phyloP scores from a whole-genome alignment of 2,329 filamentous ascomycete genomes.

The Cadophora sp. region DNA sequence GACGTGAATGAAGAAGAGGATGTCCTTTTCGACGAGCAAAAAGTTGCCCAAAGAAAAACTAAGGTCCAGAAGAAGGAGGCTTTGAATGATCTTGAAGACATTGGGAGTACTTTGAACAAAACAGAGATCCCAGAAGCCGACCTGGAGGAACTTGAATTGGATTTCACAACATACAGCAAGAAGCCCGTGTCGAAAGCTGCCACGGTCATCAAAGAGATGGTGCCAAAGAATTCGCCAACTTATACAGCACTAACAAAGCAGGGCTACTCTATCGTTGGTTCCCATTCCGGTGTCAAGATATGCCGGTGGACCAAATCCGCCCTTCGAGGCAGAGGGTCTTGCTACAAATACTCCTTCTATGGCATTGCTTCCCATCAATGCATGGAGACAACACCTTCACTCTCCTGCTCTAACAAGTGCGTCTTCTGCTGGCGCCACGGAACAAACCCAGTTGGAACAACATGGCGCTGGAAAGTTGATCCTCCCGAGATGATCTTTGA shows the following conservation, averaged over 20 bases:
- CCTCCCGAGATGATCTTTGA: constrained; percentile 88
- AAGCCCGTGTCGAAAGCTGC: constrained; percentile 51
- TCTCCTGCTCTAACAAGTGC: constrained; percentile 97
- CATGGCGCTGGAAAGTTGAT: constrained; percentile 96
- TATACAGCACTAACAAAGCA: constrained; percentile 92
- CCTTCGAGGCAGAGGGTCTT: constrained; percentile 88
- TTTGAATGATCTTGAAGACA: constrained; percentile 84
- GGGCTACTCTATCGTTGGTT: constrained; percentile 93
- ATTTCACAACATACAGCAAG: constrained; percentile 80
- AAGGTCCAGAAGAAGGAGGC: constrained; percentile 53
- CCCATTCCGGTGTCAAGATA: constrained; percentile 95
- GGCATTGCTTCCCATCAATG: constrained; percentile 96
- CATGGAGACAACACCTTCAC: constrained; percentile 96
- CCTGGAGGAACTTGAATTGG: constrained; percentile 67
- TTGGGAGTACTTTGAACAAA: constrained; percentile 69
- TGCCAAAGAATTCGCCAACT: constrained; percentile 87
- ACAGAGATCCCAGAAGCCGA: constrained; percentile 43
- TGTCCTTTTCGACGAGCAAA: constrained; percentile 56
- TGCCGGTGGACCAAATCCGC: constrained; percentile 99
- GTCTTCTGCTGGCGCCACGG: constrained; percentile 99
- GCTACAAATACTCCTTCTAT: constrained; percentile 98
- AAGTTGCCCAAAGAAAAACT: constrained; percentile 49
- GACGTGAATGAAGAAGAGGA: constrained; percentile 66
- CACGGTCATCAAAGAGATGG: constrained; percentile 82
- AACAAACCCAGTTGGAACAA: constrained; percentile 95